phyloP scores from a whole-genome alignment of 129 eudicot species.

The Helianthus tuberosus region DNA sequence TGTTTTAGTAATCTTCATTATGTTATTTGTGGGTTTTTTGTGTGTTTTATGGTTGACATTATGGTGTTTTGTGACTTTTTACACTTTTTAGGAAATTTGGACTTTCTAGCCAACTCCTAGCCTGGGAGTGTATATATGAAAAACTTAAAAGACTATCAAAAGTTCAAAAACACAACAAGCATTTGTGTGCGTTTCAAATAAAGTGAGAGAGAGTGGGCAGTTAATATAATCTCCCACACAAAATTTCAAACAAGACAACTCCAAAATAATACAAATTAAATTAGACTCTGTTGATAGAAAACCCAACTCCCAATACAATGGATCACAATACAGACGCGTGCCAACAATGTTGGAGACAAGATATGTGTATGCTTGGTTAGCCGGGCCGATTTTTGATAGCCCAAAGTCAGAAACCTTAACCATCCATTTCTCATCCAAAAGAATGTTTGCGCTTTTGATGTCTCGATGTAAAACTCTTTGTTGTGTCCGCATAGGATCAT shows the following conservation, averaged over 20 bases:
- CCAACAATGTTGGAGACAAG: constrained; percentile 14
- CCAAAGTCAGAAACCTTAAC: constrained; percentile 24
- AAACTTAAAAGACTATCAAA: no score
- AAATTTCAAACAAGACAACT: constrained; percentile 13
- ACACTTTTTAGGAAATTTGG: no score
- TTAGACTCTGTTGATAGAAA: constrained; percentile 6
- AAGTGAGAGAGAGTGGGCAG: no score
- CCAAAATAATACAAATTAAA: constrained; percentile 24
- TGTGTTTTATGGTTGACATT: no score
- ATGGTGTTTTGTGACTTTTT: no score
- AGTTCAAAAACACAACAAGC: no score
- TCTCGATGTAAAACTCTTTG: constrained; percentile 17
- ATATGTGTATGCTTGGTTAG: not conserved
- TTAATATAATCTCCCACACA: not conserved
- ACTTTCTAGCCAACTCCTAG: no score
- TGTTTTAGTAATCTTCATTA: no score
- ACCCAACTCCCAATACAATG: constrained; percentile 1
- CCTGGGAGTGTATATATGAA: no score
- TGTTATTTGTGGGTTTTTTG: no score
- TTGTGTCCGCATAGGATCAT: constrained; percentile 14
- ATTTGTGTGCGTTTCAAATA: no score
- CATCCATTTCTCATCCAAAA: constrained; percentile 11
- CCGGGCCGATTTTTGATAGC: constrained; percentile 5
- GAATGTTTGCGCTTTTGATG: not conserved
- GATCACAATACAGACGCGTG: constrained; percentile 19